A percentile compares a stretch with the other conserved stretches of the same genome.
Evolutionary conservation across 2,329 filamentous ascomycete species (phyloP).

Genomic region (Aspergillus texensis): DNA sequence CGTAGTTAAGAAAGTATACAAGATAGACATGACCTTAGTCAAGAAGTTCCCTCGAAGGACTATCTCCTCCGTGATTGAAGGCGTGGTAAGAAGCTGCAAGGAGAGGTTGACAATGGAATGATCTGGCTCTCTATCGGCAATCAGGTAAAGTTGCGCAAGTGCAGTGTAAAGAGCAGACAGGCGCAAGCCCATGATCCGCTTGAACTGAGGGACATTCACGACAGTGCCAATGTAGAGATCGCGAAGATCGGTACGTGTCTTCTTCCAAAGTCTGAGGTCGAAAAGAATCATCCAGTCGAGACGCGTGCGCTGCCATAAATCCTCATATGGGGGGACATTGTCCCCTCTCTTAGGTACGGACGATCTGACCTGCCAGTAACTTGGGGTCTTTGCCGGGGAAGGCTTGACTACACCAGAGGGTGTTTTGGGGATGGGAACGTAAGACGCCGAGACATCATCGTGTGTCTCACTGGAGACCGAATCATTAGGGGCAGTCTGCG

Average conservation of each 20-base stretch:
- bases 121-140: conserved; percentile 93
- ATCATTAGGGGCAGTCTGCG: conserved; percentile 20
- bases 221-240: conserved; percentile 96
- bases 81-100: conserved; percentile 92
- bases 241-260: conserved; percentile 83
- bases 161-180: conserved; percentile 94
- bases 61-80: conserved; percentile 93
- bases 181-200: conserved; percentile 86
- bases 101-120: conserved; percentile 99
- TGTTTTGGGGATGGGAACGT: conserved; percentile 76
- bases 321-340: conserved; percentile 72
- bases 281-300: conserved; percentile 95
- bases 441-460: conserved; percentile 25
- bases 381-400: conserved; percentile 55
- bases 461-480: conserved; percentile 16
- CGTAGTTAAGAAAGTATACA: conserved; percentile 96
- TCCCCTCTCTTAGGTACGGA: conserved; percentile 65
- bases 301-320: conserved; percentile 84
- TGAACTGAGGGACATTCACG: conserved; percentile 93
- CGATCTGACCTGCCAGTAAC: conserved; percentile 86
- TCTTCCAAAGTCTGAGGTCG: conserved; percentile 95
- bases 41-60: conserved; percentile 95
- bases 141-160: conserved; percentile 89
- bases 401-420: conserved; percentile 57
- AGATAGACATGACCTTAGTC: conserved; percentile 90